Evolutionary conservation across 1,284 basidiomycete species (phyloP).

Genomic region (Pseudomicrostroma phylloplanum): DNA sequence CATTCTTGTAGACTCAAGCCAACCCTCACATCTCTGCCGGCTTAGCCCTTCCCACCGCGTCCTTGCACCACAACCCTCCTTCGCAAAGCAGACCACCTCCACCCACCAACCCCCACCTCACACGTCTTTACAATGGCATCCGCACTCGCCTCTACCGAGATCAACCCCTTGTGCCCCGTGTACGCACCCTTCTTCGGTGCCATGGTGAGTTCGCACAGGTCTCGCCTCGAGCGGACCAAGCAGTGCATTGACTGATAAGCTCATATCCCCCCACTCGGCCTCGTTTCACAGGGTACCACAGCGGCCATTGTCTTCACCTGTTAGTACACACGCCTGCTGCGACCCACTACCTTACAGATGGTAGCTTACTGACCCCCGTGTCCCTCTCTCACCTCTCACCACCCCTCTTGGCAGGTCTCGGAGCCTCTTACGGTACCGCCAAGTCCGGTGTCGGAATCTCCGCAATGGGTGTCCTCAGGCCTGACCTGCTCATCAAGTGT

Average conservation of each 20-base stretch:
- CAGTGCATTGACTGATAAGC: not conserved
- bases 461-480: constrained; percentile 87
- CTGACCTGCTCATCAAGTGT: constrained; percentile 97
- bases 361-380: not conserved
- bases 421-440: constrained; percentile 92
- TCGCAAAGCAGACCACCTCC: not conserved
- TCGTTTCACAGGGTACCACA: constrained; percentile 70
- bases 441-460: constrained; percentile 98
- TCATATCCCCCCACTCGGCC: constrained; percentile 7
- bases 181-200: constrained; percentile 90
- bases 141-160: constrained; percentile 27
- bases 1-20: no score
- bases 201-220: constrained; percentile 61
- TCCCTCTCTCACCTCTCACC: not conserved
- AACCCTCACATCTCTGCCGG: no score
- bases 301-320: constrained; percentile 88
- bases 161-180: constrained; percentile 48
- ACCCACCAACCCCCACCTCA: not conserved
- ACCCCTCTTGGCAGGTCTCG: constrained; percentile 58
- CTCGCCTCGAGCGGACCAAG: not conserved
- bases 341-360: no score
- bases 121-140: not conserved
- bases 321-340: no score
- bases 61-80: no score
- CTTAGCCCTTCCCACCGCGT: no score